phyloP scores from a whole-genome alignment of 768 basidiomycete genomes.

The Favolaschia claudopus region DNA sequence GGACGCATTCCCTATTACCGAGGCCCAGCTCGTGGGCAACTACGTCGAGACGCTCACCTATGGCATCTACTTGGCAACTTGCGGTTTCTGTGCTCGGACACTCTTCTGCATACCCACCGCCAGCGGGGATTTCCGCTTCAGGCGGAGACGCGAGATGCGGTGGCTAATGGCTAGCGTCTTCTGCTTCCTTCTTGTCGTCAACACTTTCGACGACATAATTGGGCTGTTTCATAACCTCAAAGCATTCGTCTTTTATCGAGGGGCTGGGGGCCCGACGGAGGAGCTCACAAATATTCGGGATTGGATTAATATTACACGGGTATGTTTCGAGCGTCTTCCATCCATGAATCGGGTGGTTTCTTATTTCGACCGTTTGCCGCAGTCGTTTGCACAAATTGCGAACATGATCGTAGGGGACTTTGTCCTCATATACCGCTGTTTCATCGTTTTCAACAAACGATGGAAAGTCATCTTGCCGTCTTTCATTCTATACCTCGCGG shows the following conservation, averaged over 20 bases:
- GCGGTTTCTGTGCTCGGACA: conserved; percentile 9
- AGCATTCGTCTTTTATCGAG: conserved; percentile 3
- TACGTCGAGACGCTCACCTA: conserved; percentile 9
- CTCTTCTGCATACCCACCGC: conserved; percentile 8
- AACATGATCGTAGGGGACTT: conserved; percentile 1
- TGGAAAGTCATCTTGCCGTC: conserved; percentile 7
- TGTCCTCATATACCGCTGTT: conserved; percentile 5
- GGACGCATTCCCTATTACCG: neutral
- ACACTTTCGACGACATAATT: conserved; percentile 1
- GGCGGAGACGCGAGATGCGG: neutral
- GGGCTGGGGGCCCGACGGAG: neutral
- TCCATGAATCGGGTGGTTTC: neutral
- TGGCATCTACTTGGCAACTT: conserved; percentile 10
- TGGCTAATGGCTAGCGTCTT: neutral
- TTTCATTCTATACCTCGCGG: conserved; percentile 3
- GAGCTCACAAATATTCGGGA: neutral
- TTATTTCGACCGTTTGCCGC: neutral
- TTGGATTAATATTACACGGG: conserved; percentile 6
- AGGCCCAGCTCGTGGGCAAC: conserved; percentile 5
- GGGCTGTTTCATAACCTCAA: conserved; percentile 3
- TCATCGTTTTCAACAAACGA: neutral
- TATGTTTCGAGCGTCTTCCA: neutral
- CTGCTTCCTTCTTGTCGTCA: neutral
- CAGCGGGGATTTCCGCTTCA: neutral
- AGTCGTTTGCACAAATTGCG: neutral